These are phyloP conservation scores for Telfairia occidentalis DNA, from an alignment of 331 rosid genomes.

Conservation along the genomic window DNA sequence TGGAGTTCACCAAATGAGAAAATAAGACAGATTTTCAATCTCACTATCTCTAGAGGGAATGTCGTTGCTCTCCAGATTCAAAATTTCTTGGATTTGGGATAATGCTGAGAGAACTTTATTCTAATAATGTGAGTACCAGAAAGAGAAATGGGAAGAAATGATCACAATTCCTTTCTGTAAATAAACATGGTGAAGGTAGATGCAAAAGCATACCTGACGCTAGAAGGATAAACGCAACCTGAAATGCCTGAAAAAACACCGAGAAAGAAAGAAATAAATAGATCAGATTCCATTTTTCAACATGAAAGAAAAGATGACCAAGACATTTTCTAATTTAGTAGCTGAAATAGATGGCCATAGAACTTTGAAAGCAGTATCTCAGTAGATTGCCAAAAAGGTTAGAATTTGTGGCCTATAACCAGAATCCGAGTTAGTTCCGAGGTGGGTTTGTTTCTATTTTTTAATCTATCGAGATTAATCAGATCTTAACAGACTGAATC, in stretches of 20 bases:
- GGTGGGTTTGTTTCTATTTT: neutral
- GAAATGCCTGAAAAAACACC: constrained; percentile 34
- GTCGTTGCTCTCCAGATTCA: neutral
- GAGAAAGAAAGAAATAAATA: neutral
- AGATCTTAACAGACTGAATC: neutral
- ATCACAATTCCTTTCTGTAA: neutral
- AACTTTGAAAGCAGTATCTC: neutral
- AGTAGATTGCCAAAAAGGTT: neutral
- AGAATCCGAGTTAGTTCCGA: neutral
- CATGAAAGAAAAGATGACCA: neutral
- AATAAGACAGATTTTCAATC: neutral
- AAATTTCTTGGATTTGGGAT: neutral
- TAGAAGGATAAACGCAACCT: constrained; percentile 61
- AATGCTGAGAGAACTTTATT: neutral
- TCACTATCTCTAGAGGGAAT: neutral
- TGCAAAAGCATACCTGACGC: constrained; percentile 45
- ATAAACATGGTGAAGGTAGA: neutral
- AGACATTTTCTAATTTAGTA: neutral
- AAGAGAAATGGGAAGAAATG: neutral
- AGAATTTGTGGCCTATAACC: neutral
- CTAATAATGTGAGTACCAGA: neutral
- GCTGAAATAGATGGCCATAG: neutral
- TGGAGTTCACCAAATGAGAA: neutral
- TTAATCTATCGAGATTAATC: neutral
- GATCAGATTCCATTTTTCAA: neutral